Evolutionary conservation across 176 grass and related monocot genomes (phyloP), one percentile per base, ranked within the genome.

Genomic region (Saccharum spontaneum): DNA sequence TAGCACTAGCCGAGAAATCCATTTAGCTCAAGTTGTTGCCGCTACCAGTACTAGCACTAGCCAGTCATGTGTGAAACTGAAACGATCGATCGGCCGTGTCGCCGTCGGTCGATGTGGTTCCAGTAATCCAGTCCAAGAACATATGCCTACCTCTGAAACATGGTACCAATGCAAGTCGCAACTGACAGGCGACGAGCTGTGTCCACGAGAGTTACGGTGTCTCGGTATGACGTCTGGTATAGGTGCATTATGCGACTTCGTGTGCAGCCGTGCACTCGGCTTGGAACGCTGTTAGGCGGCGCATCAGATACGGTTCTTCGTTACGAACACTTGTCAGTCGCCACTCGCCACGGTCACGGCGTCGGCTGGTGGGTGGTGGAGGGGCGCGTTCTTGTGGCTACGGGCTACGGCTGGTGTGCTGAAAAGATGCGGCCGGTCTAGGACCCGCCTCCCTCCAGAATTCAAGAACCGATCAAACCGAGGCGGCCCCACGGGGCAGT

Each of bases 61-160:
- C 46, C 18, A 10, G 20, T 61, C 39, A 2, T n/a, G 70, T 57
- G 75, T 78, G 86, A 78, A 83, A 83, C 43, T 49, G 16, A 41
- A 45, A 15, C 33, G 28, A 66, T 44, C 26, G 39, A 18, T 50
- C 22, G 30, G 20, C 60, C 28, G n/a, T 5, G 28, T 48, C 54
- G 11, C 69, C 20, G 28, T 73, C 55, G 26, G 18, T 45, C 81
- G 10, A 16, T 30, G 52, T 44, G 77, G 22, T 31, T 6, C 22
- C 22, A 1, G 28, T 28, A 28, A 28, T 34, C 34, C 34, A 3
- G 7, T 57, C 20, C 55, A 59, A 22, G 10, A 17, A 50, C 48
- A 17, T 17, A 15, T 4, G 48, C 14, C 48, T 17, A 4, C 14
- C 48, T 50, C 48, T 17, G 15, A 16, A 73, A 8, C 69, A 24